Percentiles rank a stretch among this genome's conserved stretches.
phyloP scores from a whole-genome alignment of 495 filamentous ascomycete genomes.

The Cercophora samala region DNA sequence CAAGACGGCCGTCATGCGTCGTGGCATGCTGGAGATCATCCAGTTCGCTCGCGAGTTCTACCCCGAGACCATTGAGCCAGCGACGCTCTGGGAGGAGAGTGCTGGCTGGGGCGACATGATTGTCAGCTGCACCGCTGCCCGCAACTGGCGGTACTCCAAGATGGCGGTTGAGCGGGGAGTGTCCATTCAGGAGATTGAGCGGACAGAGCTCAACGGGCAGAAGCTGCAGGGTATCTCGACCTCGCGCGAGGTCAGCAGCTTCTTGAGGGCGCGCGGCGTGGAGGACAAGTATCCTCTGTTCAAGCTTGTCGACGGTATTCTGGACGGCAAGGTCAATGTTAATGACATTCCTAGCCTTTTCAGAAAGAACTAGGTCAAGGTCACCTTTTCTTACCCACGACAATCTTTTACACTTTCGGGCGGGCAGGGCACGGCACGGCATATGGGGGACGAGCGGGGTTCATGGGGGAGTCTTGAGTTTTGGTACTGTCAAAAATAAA shows the following conservation, averaged over 20 bases:
- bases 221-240: conserved; percentile 94
- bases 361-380: conserved; percentile 25
- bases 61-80: conserved; percentile 66
- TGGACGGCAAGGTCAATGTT: conserved; percentile 56
- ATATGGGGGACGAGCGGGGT: neutral
- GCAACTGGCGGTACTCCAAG: conserved; percentile 93
- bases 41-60: conserved; percentile 94
- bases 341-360: conserved; percentile 62
- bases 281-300: conserved; percentile 89
- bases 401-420: too few species aligned
- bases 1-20: conserved; percentile 94
- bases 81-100: conserved; percentile 93
- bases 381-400: neutral
- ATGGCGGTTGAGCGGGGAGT: conserved; percentile 76
- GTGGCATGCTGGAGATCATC: conserved; percentile 91
- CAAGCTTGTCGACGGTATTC: conserved; percentile 71
- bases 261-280: conserved; percentile 70
- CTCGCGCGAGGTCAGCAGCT: conserved; percentile 82
- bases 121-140: conserved; percentile 83
- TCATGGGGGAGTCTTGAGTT: neutral
- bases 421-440: too few species aligned
- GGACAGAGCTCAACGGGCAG: conserved; percentile 89
- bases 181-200: conserved; percentile 82
- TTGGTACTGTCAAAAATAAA: neutral
- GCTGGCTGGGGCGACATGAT: conserved; percentile 96